Percentiles rank a stretch among this genome's conserved stretches.
phyloP scores from a whole-genome alignment of 352 stramenopile genomes.

The Lagenidium giganteum region DNA sequence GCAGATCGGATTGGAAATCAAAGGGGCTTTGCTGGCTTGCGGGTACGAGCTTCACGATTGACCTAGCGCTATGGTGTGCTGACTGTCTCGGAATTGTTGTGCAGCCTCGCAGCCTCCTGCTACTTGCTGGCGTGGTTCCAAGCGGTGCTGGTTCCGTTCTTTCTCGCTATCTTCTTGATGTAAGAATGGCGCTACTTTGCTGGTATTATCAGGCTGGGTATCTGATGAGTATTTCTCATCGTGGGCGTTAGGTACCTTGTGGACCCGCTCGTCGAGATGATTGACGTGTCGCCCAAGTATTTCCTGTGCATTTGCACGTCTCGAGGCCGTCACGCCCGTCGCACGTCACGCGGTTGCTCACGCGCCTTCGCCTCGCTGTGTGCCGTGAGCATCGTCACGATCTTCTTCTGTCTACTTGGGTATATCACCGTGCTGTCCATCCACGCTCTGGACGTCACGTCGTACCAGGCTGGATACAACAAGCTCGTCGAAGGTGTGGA shows the following conservation, averaged over 20 bases:
- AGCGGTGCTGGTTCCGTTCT: conserved; percentile 68
- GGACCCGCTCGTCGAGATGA: conserved; percentile 71
- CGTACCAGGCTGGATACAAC: conserved; percentile 74
- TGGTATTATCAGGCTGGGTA: no score
- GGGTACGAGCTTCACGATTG: no score
- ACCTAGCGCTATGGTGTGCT: no score
- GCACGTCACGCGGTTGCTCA: conserved; percentile 63
- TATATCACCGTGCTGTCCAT: conserved; percentile 82
- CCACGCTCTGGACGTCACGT: conserved; percentile 58
- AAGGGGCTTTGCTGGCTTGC: conserved; percentile 61
- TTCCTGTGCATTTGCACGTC: conserved; percentile 76
- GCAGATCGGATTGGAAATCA: conserved; percentile 57
- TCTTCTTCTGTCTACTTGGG: conserved; percentile 69
- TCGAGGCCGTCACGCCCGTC: conserved; percentile 45
- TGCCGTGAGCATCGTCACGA: conserved; percentile 62
- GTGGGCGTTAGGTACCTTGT: no score
- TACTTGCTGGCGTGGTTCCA: conserved; percentile 77
- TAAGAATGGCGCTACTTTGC: no score
- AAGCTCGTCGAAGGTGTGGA: conserved; percentile 53
- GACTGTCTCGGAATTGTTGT: no score
- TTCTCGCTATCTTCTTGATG: conserved; percentile 79
- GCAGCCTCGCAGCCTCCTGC: conserved; percentile 46
- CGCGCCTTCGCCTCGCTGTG: conserved; percentile 66
- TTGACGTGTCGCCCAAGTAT: conserved; percentile 73
- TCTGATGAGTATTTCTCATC: no score